phyloP scores from a whole-genome alignment of 2,329 filamentous ascomycete species.

The Pseudogymnoascus sp. region DNA sequence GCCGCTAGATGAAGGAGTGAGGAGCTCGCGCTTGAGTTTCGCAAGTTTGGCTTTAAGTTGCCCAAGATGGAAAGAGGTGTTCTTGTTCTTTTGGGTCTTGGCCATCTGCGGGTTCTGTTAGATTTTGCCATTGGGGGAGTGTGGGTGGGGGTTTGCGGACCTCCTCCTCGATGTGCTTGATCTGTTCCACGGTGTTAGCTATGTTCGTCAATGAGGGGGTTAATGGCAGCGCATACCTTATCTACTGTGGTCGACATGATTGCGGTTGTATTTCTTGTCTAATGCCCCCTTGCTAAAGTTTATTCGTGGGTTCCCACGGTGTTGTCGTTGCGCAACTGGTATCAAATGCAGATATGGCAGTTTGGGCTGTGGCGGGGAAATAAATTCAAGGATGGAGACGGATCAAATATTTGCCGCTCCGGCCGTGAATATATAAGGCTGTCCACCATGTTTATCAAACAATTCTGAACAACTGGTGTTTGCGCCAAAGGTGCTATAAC shows the following conservation, averaged over 20 bases:
- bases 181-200: constrained; percentile 44
- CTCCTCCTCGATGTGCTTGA: constrained; percentile 95
- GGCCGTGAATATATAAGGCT: background rate
- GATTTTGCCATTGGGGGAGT: constrained; percentile 15
- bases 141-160: constrained; percentile 41
- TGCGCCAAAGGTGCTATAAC: background rate
- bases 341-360: constrained; percentile 5
- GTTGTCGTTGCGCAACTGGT: constrained; percentile 6
- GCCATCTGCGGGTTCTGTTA: constrained; percentile 59
- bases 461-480: background rate
- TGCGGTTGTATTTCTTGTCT: constrained; percentile 13
- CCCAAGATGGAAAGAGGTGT: constrained; percentile 85
- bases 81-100: constrained; percentile 95
- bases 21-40: constrained; percentile 91
- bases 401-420: background rate
- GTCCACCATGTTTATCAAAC: background rate
- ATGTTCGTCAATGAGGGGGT: constrained; percentile 27
- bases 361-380: constrained; percentile 8
- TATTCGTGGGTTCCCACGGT: background rate
- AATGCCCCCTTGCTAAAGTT: constrained; percentile 5
- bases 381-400: background rate
- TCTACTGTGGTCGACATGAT: constrained; percentile 96
- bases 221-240: constrained; percentile 53
- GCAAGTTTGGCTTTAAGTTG: constrained; percentile 97
- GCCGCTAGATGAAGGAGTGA: constrained; percentile 76